Conservation (phyloP, 225 moss, liverwort and hornwort species). For the Pseudoscleropodium purum region DNA sequence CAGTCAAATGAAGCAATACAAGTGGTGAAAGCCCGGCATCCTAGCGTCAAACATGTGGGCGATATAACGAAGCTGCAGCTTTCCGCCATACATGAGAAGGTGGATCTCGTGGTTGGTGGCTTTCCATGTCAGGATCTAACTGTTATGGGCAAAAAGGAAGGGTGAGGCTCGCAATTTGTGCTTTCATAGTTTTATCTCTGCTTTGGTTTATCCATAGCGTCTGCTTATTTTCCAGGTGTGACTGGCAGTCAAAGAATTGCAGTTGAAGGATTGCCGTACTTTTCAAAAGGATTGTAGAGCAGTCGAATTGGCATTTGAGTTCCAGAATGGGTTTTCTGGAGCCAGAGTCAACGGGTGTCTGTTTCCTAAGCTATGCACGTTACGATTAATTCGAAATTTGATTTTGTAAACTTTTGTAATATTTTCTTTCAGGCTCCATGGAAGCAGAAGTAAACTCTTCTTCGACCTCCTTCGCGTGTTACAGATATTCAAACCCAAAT, state of each 20-base stretch:
- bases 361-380: background rate
- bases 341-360: background rate
- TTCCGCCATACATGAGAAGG: constrained; percentile 56
- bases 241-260: background rate
- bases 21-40: constrained; percentile 71
- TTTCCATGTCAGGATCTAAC: constrained; percentile 99
- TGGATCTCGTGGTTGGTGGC: constrained; percentile 89
- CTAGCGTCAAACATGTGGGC: constrained; percentile 71
- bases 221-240: background rate
- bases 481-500: constrained; percentile 71
- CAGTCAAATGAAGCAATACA: constrained; percentile 57
- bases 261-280: background rate
- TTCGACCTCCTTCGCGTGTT: constrained; percentile 87
- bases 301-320: background rate
- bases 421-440: constrained; percentile 59
- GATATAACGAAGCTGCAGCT: constrained; percentile 47
- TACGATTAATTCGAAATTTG: background rate
- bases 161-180: constrained; percentile 30
- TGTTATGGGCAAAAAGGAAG: constrained; percentile 75
- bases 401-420: background rate
- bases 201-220: background rate
- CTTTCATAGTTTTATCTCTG: background rate
- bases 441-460: constrained; percentile 74
- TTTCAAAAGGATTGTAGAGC: background rate
- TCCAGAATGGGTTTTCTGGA: background rate